Evolutionary conservation across 176 grass and related monocot genomes (phyloP).

Genomic region (Pontederia paniculata): DNA sequence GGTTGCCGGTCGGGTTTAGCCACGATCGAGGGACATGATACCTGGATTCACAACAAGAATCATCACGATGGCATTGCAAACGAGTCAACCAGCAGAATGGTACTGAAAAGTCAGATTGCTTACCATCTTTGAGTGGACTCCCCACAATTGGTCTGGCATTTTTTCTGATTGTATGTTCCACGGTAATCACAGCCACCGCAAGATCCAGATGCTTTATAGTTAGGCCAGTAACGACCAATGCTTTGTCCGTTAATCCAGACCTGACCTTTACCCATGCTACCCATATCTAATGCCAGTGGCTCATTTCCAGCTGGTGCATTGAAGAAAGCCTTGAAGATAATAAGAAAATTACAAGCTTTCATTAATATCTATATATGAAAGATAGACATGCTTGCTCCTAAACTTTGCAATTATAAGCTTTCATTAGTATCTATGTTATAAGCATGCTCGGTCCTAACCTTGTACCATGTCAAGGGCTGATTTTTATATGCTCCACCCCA

Average conservation of each 20-base stretch:
- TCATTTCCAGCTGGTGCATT: slow-evolving; percentile 56
- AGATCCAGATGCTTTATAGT: slow-evolving; percentile 46
- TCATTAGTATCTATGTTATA: too few relatives aligned
- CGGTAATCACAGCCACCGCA: slow-evolving; percentile 69
- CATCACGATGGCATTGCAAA: too few relatives aligned
- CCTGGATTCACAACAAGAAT: slow-evolving; percentile 24
- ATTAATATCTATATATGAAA: too few relatives aligned
- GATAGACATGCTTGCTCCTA: neutral
- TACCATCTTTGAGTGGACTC: slow-evolving; percentile 81
- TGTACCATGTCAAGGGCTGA: slow-evolving; percentile 84
- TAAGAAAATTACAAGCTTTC: too few relatives aligned
- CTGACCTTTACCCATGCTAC: slow-evolving; percentile 88
- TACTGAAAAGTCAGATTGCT: neutral
- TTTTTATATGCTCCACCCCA: slow-evolving; percentile 41
- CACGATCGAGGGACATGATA: slow-evolving; percentile 85
- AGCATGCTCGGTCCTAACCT: slow-evolving; percentile 23
- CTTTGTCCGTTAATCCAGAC: slow-evolving; percentile 84
- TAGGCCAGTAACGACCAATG: slow-evolving; percentile 77
- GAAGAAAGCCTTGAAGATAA: slow-evolving; percentile 51
- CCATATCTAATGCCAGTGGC: slow-evolving; percentile 89
- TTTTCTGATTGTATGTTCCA: slow-evolving; percentile 56
- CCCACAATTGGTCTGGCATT: slow-evolving; percentile 64
- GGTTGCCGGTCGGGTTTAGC: slow-evolving; percentile 66
- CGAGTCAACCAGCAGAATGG: too few relatives aligned
- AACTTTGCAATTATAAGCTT: slow-evolving; percentile 33